These are phyloP conservation scores for Lolium perenne DNA, from an alignment of 176 grass and related monocot genomes.

Conservation along the genomic window DNA sequence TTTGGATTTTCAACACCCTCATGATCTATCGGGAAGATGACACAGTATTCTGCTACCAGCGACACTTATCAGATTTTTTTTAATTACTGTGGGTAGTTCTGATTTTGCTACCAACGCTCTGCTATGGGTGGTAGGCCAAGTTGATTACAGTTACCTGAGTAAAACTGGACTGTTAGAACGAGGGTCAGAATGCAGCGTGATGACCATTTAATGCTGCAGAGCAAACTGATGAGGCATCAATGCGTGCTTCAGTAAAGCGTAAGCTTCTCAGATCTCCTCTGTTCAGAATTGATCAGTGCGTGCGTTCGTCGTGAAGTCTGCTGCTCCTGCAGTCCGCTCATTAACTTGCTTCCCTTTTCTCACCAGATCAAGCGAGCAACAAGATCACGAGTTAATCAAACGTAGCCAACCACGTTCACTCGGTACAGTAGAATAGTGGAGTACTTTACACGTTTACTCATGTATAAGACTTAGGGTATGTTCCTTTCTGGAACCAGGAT, in stretches of 20 bases:
- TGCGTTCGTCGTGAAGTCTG: constrained; percentile 36
- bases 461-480: too few relatives aligned
- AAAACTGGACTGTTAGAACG: constrained; percentile 22
- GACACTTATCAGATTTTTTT: not conserved
- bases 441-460: too few relatives aligned
- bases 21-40: not conserved
- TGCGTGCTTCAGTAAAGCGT: not conserved
- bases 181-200: not conserved
- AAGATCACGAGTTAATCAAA: too few relatives aligned
- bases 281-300: constrained; percentile 21
- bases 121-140: not conserved
- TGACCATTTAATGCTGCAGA: not conserved
- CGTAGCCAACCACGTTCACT: too few relatives aligned
- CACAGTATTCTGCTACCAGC: not conserved
- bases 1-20: constrained; percentile 13
- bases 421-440: too few relatives aligned
- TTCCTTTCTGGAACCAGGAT: too few relatives aligned
- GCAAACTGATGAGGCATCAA: constrained; percentile 19
- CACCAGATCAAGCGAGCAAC: too few relatives aligned
- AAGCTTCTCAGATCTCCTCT: constrained; percentile 10
- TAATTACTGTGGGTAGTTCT: not conserved
- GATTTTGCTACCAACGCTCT: not conserved
- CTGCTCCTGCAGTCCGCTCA: not conserved
- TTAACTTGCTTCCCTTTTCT: not conserved
- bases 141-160: not conserved